phyloP scores from a whole-genome alignment of 1,284 basidiomycete species.

The Blastosporella zonata region DNA sequence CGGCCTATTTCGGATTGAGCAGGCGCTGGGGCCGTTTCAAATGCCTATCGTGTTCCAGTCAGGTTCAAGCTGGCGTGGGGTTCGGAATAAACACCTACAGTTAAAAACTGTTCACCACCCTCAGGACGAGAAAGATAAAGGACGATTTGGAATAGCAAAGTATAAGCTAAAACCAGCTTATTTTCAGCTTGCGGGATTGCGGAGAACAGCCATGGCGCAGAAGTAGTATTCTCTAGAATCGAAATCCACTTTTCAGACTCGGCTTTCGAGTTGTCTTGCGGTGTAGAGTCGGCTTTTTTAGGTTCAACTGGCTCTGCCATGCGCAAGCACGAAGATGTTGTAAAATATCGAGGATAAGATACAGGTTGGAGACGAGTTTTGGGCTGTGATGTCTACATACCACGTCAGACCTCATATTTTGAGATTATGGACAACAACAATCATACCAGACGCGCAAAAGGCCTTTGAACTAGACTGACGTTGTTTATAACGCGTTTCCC shows the following conservation, averaged over 20 bases:
- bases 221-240: slow-evolving; percentile 18
- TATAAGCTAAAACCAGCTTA: slow-evolving; percentile 21
- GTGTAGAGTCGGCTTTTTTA: background rate
- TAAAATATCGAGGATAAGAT: background rate
- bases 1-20: slow-evolving; percentile 28
- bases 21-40: slow-evolving; percentile 22
- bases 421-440: background rate
- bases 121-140: slow-evolving; percentile 23
- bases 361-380: background rate
- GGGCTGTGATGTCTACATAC: background rate
- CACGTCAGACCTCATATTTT: background rate
- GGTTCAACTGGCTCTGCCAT: background rate
- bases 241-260: slow-evolving; percentile 15
- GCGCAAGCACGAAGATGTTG: slow-evolving; percentile 1
- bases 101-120: slow-evolving; percentile 21
- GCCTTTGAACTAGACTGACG: background rate
- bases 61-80: background rate
- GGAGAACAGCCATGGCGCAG: slow-evolving; percentile 23
- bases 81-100: slow-evolving; percentile 15
- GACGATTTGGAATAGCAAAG: slow-evolving; percentile 25
- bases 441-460: background rate
- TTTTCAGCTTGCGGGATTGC: slow-evolving; percentile 15
- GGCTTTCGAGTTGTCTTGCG: background rate
- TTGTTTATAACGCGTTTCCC: background rate
- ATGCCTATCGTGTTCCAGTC: slow-evolving; percentile 17